phyloP scores from a whole-genome alignment of 192 early-diverging fungal species.

The Pilobolus umbonatus region DNA sequence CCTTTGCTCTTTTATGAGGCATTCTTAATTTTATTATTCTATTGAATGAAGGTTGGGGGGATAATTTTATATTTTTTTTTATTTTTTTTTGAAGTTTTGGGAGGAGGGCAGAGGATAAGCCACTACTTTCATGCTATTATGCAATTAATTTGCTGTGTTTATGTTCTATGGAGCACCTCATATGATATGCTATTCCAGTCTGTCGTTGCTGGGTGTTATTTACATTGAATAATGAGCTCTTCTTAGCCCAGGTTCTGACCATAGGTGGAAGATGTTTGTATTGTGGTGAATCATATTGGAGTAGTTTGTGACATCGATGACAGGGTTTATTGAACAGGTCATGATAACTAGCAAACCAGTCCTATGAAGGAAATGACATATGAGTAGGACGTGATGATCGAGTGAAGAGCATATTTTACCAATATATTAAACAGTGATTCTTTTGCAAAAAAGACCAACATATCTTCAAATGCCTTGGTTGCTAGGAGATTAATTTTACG shows the following conservation, averaged over 20 bases:
- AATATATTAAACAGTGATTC: slow-evolving; percentile 30
- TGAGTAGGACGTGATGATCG: background rate
- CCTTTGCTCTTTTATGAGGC: slow-evolving; percentile 31
- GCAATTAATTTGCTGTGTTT: too few relatives aligned
- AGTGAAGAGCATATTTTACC: slow-evolving; percentile 10
- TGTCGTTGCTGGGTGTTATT: slow-evolving; percentile 3
- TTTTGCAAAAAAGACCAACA: slow-evolving; percentile 18
- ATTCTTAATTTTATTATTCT: background rate
- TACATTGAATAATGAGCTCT: background rate
- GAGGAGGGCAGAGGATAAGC: too few relatives aligned
- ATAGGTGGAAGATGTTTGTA: slow-evolving; percentile 44
- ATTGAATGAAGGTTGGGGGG: too few relatives aligned
- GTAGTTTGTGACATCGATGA: slow-evolving; percentile 35
- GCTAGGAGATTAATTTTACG: slow-evolving; percentile 38
- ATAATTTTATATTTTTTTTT: too few relatives aligned
- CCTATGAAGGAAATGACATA: slow-evolving; percentile 15
- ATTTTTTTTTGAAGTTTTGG: too few relatives aligned
- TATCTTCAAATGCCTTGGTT: slow-evolving; percentile 32
- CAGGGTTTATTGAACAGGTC: slow-evolving; percentile 37
- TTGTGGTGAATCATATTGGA: slow-evolving; percentile 44
- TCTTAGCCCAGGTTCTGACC: slow-evolving; percentile 33
- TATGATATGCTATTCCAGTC: slow-evolving; percentile 19
- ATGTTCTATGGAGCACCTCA: slow-evolving; percentile 19
- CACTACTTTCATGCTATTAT: too few relatives aligned
- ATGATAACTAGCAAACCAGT: slow-evolving; percentile 36